Evolutionary conservation across 139 green algal genomes (phyloP).

Genomic region (Volvox reticuliferus): DNA sequence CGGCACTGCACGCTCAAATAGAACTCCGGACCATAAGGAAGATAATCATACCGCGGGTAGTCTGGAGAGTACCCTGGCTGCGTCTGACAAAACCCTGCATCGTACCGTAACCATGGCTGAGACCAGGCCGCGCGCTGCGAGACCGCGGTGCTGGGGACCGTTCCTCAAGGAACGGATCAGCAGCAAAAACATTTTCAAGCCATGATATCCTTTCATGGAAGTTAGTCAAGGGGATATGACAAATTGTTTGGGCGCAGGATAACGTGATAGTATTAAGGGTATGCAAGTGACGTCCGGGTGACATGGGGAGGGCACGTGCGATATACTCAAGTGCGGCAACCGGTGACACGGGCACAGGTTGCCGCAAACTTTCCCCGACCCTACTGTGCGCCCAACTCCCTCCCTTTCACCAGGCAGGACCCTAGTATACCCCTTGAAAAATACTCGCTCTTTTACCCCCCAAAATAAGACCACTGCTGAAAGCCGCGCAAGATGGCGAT

Average conservation of each 20-base stretch:
- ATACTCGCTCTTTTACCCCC: too few species aligned
- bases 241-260: neutral
- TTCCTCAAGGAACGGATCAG: neutral
- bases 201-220: neutral
- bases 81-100: neutral
- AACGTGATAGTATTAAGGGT: neutral
- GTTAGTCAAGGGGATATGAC: neutral
- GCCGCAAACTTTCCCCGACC: neutral
- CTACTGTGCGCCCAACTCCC: neutral
- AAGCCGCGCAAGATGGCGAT: too few species aligned
- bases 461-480: too few species aligned
- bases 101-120: constrained; percentile 13
- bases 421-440: neutral
- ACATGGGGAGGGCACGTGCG: neutral
- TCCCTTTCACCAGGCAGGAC: neutral
- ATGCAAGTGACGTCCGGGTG: neutral
- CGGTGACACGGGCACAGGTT: constrained; percentile 39
- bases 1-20: too few species aligned
- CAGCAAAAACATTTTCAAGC: neutral
- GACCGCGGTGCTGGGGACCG: neutral
- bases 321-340: constrained; percentile 12
- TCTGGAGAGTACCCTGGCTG: too few species aligned
- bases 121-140: neutral
- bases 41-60: too few species aligned
- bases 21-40: too few species aligned